Conservation (phyloP, 129 eudicot genomes). For the Sambucus nigra region DNA sequence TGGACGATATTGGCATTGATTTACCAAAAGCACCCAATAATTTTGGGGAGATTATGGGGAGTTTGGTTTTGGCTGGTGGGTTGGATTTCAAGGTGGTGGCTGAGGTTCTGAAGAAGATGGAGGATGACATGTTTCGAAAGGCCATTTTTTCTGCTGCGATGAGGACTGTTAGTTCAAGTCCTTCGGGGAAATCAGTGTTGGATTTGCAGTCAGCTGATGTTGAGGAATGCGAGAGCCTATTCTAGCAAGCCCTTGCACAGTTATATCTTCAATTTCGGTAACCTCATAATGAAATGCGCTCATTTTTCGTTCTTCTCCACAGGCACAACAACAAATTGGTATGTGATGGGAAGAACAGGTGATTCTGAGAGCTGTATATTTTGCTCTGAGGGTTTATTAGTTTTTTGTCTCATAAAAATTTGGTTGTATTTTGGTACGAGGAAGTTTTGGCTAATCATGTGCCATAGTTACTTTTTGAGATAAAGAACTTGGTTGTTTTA, state of each 20-base stretch:
- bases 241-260: constrained; percentile 19
- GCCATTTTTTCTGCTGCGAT: constrained; percentile 41
- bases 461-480: constrained; percentile 18
- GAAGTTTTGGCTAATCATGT: constrained; percentile 19
- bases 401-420: constrained; percentile 23
- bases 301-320: background rate
- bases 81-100: constrained; percentile 49
- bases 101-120: constrained; percentile 61
- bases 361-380: constrained; percentile 34
- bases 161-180: constrained; percentile 28
- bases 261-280: background rate
- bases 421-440: constrained; percentile 41
- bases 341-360: constrained; percentile 13
- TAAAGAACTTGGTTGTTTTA: constrained; percentile 17
- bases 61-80: constrained; percentile 53
- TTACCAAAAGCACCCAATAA: constrained; percentile 76
- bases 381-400: constrained; percentile 45
- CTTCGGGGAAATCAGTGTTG: constrained; percentile 44
- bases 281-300: constrained; percentile 6
- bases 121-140: constrained; percentile 53
- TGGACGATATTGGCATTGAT: constrained; percentile 86
- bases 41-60: constrained; percentile 73
- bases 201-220: constrained; percentile 65
- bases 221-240: constrained; percentile 53
- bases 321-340: constrained; percentile 12